These are phyloP conservation scores for Pinus taeda DNA, from an alignment of 75 land plant genomes.

Conservation along the genomic window DNA sequence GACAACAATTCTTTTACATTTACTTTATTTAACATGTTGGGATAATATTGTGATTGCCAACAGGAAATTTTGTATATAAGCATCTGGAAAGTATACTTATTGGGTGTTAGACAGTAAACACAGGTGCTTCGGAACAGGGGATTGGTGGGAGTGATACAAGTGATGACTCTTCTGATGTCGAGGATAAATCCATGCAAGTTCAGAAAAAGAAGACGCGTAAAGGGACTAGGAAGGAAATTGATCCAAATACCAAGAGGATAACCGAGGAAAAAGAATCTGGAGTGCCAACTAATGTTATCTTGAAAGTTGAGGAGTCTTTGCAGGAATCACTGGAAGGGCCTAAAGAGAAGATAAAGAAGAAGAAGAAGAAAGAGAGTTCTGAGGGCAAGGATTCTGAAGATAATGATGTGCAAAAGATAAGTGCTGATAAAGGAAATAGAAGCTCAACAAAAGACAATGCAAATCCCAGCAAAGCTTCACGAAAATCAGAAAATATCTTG, in stretches of 20 bases:
- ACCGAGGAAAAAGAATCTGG: not conserved
- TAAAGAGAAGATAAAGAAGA: not conserved
- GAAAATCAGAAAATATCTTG: not conserved
- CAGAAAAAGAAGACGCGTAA: not conserved
- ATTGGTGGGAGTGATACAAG: not conserved
- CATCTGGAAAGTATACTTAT: not conserved
- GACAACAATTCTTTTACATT: not conserved
- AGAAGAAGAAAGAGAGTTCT: slow-evolving; percentile 1
- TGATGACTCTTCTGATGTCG: not conserved
- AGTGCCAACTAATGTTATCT: not conserved
- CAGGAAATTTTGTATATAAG: not conserved
- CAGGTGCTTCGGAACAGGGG: not conserved
- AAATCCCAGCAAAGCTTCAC: not conserved
- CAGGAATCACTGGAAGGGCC: not conserved
- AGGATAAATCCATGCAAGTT: not conserved
- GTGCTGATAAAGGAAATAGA: not conserved
- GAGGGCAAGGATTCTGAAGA: not conserved
- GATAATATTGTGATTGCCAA: not conserved
- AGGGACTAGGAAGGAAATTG: not conserved
- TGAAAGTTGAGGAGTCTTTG: not conserved
- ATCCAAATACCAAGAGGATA: not conserved
- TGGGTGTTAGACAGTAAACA: slow-evolving; percentile 3
- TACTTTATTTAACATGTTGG: not conserved
- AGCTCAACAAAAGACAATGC: not conserved
- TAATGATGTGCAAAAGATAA: not conserved